phyloP scores from a whole-genome alignment of 2,329 filamentous ascomycete genomes.

The Neopestalotiopsis sp. region DNA sequence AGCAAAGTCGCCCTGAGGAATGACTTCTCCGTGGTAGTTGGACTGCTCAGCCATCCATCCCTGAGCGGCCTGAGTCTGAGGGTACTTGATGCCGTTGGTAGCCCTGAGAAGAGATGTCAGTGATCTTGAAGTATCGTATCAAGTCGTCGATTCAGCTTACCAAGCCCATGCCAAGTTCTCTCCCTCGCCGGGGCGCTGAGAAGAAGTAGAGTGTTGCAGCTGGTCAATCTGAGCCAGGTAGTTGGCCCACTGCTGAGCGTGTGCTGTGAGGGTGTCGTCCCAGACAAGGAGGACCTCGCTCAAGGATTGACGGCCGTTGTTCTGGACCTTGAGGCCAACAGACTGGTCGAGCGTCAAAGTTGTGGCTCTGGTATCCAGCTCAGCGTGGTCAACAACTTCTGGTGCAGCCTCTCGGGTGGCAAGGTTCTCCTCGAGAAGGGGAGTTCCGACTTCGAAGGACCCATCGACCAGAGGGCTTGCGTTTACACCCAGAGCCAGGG shows the following conservation, averaged over 20 bases:
- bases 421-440: not conserved
- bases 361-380: not conserved
- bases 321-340: not conserved
- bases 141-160: not conserved
- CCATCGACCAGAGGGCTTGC: not conserved
- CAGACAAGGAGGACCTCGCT: not conserved
- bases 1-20: constrained; percentile 20
- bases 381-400: not conserved
- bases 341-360: constrained; percentile 4
- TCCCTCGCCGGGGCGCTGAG: constrained; percentile 19
- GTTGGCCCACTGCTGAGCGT: constrained; percentile 12
- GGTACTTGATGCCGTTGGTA: constrained; percentile 7
- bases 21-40: constrained; percentile 14
- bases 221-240: constrained; percentile 10
- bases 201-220: constrained; percentile 9
- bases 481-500: not conserved
- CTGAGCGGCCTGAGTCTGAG: constrained; percentile 15
- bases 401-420: not conserved
- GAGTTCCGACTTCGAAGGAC: not conserved
- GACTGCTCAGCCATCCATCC: constrained; percentile 22
- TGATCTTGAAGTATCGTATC: not conserved
- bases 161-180: constrained; percentile 21
- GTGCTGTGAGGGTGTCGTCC: not conserved
- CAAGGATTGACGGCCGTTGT: not conserved
- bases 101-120: not conserved